Evolutionary conservation across 495 filamentous ascomycete genomes (phyloP).

Genomic region (Tuber umbilicatum): DNA sequence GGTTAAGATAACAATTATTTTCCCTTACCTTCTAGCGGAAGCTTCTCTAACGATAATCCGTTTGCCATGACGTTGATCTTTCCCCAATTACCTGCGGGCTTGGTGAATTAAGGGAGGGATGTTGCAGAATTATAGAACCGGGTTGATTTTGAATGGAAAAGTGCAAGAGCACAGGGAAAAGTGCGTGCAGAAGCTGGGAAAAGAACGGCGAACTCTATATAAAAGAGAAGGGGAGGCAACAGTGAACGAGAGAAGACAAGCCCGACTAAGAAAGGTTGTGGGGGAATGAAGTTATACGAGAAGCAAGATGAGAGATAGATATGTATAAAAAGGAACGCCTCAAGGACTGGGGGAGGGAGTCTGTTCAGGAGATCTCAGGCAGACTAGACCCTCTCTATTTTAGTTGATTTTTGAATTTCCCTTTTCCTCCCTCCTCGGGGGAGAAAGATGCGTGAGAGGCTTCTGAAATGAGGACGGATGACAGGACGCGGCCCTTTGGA

Average conservation of each 20-base stretch:
- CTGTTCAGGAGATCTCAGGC: neutral
- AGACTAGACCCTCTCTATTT: neutral
- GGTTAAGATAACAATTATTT: neutral
- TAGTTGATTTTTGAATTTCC: neutral
- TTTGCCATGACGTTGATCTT: slow-evolving; percentile 23
- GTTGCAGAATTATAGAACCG: neutral
- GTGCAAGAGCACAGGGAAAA: neutral
- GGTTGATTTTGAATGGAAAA: neutral
- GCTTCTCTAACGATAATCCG: slow-evolving; percentile 30
- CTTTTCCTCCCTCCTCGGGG: neutral
- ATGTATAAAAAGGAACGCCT: neutral
- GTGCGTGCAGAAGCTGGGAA: neutral
- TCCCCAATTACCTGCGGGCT: neutral
- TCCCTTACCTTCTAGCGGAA: slow-evolving; percentile 37
- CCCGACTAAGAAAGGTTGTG: neutral
- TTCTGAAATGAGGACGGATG: slow-evolving; percentile 1
- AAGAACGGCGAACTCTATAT: neutral
- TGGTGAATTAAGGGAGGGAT: neutral
- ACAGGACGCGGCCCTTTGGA: neutral
- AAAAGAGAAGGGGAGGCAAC: neutral
- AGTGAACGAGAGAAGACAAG: neutral
- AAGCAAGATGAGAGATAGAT: neutral
- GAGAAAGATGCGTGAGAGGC: neutral
- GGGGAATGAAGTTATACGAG: neutral
- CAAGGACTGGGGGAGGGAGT: neutral